A percentile compares a stretch with the other conserved stretches of the same genome.
Conservation (phyloP, 2,329 filamentous ascomycete genomes). For the Apiospora phragmitis region DNA sequence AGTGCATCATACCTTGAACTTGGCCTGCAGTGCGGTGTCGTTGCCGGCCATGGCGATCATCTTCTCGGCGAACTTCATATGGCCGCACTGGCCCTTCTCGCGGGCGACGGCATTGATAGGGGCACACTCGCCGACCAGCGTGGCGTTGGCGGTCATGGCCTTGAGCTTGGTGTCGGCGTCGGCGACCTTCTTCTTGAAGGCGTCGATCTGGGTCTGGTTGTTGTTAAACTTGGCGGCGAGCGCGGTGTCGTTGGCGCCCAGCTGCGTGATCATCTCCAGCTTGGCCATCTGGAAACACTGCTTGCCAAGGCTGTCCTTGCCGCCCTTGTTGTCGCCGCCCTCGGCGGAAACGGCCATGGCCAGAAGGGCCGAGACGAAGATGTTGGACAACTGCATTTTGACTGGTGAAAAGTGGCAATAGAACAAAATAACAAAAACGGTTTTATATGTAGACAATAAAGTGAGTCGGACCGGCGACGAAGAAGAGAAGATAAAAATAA, state of each 20-base stretch:
- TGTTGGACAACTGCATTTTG: conserved; percentile 20
- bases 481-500: conserved; percentile 11
- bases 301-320: conserved; percentile 17
- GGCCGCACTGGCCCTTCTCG: conserved; percentile 28
- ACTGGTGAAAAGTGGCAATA: neutral
- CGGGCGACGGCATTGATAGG: conserved; percentile 32
- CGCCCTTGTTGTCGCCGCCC: conserved; percentile 10
- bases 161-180: conserved; percentile 29
- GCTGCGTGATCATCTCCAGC: conserved; percentile 30
- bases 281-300: conserved; percentile 35
- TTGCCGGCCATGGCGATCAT: conserved; percentile 29
- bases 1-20: conserved; percentile 24
- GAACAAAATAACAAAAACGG: neutral
- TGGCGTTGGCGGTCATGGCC: conserved; percentile 35
- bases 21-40: conserved; percentile 30
- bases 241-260: conserved; percentile 37
- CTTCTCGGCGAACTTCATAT: conserved; percentile 29
- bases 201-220: conserved; percentile 36
- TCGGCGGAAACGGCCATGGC: conserved; percentile 22
- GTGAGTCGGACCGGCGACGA: conserved; percentile 17
- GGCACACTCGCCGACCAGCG: conserved; percentile 34
- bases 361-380: conserved; percentile 18
- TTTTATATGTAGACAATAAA: conserved; percentile 7
- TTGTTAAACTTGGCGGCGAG: conserved; percentile 33
- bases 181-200: conserved; percentile 38